phyloP scores from a whole-genome alignment of 2,329 filamentous ascomycete genomes.

The Trichoderma sp. region DNA sequence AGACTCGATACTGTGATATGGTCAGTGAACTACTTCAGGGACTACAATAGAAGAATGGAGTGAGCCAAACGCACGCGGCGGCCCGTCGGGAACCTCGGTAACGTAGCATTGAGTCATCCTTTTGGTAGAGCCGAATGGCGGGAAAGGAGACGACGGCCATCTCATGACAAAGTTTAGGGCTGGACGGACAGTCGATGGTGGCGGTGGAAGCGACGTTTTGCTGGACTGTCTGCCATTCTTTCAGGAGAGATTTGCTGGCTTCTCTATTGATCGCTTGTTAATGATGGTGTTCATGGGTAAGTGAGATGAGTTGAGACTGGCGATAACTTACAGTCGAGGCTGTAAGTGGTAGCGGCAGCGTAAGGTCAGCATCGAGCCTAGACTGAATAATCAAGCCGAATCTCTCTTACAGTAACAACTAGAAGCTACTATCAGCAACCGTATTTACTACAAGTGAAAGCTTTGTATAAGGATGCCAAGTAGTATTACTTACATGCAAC shows the following conservation, averaged over 20 bases:
- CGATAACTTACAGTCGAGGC: slow-evolving; percentile 23
- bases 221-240: slow-evolving; percentile 31
- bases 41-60: not conserved
- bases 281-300: not conserved
- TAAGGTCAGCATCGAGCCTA: not conserved
- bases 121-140: slow-evolving; percentile 48
- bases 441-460: no score
- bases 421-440: not conserved
- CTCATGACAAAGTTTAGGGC: slow-evolving; percentile 45
- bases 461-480: no score
- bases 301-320: not conserved
- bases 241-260: slow-evolving; percentile 28
- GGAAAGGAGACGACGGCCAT: slow-evolving; percentile 50
- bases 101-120: slow-evolving; percentile 39
- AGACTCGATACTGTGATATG: slow-evolving; percentile 36
- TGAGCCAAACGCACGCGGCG: slow-evolving; percentile 36
- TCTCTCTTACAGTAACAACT: slow-evolving; percentile 30
- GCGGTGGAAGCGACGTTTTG: slow-evolving; percentile 31
- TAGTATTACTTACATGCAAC: no score
- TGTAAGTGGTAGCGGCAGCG: not conserved
- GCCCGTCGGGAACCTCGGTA: slow-evolving; percentile 51
- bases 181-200: slow-evolving; percentile 47
- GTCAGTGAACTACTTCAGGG: no score
- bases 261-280: slow-evolving; percentile 14
- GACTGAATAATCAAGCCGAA: not conserved